Evolutionary conservation across 768 basidiomycete species (phyloP).

Genomic region (Termitomyces sp.): DNA sequence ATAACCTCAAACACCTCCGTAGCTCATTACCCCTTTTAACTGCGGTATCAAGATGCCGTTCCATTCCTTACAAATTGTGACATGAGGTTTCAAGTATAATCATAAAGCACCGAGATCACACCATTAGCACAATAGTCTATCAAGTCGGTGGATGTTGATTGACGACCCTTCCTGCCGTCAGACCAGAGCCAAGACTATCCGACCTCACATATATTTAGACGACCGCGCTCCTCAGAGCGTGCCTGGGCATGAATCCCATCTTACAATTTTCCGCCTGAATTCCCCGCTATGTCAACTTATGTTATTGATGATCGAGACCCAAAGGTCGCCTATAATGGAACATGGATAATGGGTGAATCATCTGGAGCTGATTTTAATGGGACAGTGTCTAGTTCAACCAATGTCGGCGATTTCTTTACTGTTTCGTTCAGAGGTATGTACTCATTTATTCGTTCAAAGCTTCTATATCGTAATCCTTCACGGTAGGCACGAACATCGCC

Average conservation of each 20-base stretch:
- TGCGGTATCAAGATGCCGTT: not conserved
- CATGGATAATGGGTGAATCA: slow-evolving; percentile 27
- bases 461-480: not conserved
- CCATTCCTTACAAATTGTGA: not conserved
- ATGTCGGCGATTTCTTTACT: slow-evolving; percentile 26
- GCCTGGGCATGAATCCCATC: slow-evolving; percentile 1
- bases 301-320: slow-evolving; percentile 32
- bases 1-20: too few relatives aligned
- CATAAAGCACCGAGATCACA: not conserved
- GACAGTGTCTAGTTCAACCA: slow-evolving; percentile 29
- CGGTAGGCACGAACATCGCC: slow-evolving; percentile 25
- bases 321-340: slow-evolving; percentile 25
- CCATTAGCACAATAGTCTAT: not conserved
- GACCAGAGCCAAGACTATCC: slow-evolving; percentile 4
- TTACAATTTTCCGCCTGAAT: not conserved
- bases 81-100: not conserved
- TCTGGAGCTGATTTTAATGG: slow-evolving; percentile 16
- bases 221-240: not conserved
- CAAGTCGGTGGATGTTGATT: not conserved
- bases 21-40: too few relatives aligned
- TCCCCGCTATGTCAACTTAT: slow-evolving; percentile 7
- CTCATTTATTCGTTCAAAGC: not conserved
- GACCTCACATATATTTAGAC: slow-evolving; percentile 4
- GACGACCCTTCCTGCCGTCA: not conserved
- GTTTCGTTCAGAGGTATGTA: slow-evolving; percentile 29